These are phyloP conservation scores for Talaromyces sp. DNA, from an alignment of 2,329 filamentous ascomycete genomes.

Conservation along the genomic window DNA sequence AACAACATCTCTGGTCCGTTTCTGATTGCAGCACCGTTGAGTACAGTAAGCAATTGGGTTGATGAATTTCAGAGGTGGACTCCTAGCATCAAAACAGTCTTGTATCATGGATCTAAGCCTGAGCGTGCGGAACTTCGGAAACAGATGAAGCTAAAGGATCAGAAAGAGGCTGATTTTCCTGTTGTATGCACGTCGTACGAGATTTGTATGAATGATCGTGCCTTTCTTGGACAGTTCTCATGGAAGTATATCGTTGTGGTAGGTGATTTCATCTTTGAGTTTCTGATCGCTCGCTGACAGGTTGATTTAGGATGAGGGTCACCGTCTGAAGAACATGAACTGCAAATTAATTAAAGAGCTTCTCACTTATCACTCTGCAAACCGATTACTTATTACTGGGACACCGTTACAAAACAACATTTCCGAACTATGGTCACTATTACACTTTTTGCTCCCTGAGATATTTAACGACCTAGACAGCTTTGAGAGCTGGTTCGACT, in stretches of 20 bases:
- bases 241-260: slow-evolving; percentile 98
- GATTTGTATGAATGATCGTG: slow-evolving; percentile 87
- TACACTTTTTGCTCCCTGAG: slow-evolving; percentile 88
- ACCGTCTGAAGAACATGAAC: slow-evolving; percentile 95
- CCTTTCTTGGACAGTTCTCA: slow-evolving; percentile 74
- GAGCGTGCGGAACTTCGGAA: slow-evolving; percentile 73
- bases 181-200: slow-evolving; percentile 95
- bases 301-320: slow-evolving; percentile 72
- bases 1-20: slow-evolving; percentile 86
- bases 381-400: slow-evolving; percentile 86
- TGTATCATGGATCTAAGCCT: slow-evolving; percentile 83
- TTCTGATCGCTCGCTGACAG: not conserved
- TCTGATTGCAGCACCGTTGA: slow-evolving; percentile 83
- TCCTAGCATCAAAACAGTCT: slow-evolving; percentile 77
- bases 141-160: slow-evolving; percentile 65
- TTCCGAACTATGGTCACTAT: slow-evolving; percentile 86
- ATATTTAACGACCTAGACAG: slow-evolving; percentile 92
- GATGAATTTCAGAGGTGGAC: slow-evolving; percentile 91
- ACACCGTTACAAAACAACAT: slow-evolving; percentile 96
- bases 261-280: slow-evolving; percentile 21
- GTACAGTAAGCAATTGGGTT: slow-evolving; percentile 92
- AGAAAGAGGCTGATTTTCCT: slow-evolving; percentile 71
- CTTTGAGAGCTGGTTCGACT: slow-evolving; percentile 96
- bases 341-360: slow-evolving; percentile 87
- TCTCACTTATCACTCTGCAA: slow-evolving; percentile 83